These are phyloP conservation scores for Pseudogymnoascus sp. DNA, from an alignment of 2,329 filamentous ascomycete genomes.

Conservation along the genomic window DNA sequence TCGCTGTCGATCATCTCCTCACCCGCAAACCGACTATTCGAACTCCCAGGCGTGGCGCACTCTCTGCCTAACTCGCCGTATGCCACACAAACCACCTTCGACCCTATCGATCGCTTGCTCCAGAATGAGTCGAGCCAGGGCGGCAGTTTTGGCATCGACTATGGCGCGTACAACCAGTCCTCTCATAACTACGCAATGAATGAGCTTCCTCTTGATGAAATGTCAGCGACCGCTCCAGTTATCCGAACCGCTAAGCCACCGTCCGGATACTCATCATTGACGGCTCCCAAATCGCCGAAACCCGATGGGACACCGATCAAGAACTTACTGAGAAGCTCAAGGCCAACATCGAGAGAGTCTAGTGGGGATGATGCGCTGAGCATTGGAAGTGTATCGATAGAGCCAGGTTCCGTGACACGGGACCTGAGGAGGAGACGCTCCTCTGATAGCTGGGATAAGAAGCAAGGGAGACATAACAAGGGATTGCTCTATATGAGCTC, in stretches of 20 bases:
- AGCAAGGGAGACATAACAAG: conserved; percentile 43
- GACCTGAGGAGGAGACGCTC: conserved; percentile 47
- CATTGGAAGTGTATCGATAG: conserved; percentile 57
- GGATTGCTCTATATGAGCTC: conserved; percentile 68
- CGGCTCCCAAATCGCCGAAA: conserved; percentile 48
- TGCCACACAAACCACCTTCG: conserved; percentile 22
- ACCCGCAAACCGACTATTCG: conserved; percentile 62
- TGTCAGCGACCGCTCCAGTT: conserved; percentile 59
- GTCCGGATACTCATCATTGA: conserved; percentile 64
- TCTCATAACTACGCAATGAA: conserved; percentile 41
- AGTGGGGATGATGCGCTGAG: conserved; percentile 48
- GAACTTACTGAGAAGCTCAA: conserved; percentile 46
- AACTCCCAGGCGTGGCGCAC: conserved; percentile 34
- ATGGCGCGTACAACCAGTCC: conserved; percentile 53
- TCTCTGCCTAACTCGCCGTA: conserved; percentile 33
- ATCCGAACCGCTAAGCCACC: conserved; percentile 76
- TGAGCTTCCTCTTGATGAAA: conserved; percentile 46
- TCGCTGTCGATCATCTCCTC: conserved; percentile 60
- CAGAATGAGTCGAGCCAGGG: conserved; percentile 19
- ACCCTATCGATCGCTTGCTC: conserved; percentile 17
- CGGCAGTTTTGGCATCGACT: conserved; percentile 60
- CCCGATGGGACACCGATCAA: conserved; percentile 41
- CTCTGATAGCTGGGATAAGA: conserved; percentile 55
- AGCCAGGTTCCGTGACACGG: conserved; percentile 40
- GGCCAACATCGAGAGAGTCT: conserved; percentile 53